Evolutionary conservation across 1,139 yeast genomes (phyloP).

Genomic region (Candida glucosophila): DNA sequence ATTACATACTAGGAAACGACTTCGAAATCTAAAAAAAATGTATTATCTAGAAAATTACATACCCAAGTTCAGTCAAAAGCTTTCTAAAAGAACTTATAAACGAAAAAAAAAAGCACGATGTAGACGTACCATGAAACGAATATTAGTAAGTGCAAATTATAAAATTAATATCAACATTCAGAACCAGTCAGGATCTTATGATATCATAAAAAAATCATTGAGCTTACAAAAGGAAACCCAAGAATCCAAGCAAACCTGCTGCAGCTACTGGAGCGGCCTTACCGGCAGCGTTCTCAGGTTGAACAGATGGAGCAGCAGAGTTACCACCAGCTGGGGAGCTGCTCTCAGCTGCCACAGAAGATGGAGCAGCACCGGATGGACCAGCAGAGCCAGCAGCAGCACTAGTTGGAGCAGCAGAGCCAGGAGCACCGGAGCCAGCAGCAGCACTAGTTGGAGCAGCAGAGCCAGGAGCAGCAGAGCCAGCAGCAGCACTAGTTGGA

Average conservation of each 20-base stretch:
- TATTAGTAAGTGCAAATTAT: too few species aligned
- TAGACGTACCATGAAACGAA: too few species aligned
- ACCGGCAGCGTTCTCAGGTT: constrained; percentile 5
- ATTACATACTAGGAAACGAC: constrained; percentile 1
- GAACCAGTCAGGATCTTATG: too few species aligned
- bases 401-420: constrained; percentile 9
- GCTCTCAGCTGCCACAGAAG: constrained; percentile 4
- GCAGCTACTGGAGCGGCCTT: constrained; percentile 8
- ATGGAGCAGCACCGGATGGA: constrained; percentile 8
- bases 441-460: constrained; percentile 9
- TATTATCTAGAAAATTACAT: constrained; percentile 1
- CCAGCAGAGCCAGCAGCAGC: constrained; percentile 10
- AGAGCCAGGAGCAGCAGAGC: constrained; percentile 8
- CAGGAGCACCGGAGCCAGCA: constrained; percentile 8
- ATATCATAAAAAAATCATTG: not conserved
- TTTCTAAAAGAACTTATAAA: too few species aligned
- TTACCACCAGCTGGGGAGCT: constrained; percentile 1
- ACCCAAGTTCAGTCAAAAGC: too few species aligned
- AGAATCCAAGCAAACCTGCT: constrained; percentile 8
- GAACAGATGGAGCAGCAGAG: constrained; percentile 4
- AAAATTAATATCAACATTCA: too few species aligned
- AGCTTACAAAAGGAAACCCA: constrained; percentile 7
- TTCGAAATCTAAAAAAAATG: constrained; percentile 1
- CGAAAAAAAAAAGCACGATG: too few species aligned
- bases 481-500: constrained; percentile 6